These are phyloP conservation scores for Kodamaea restingae DNA, from an alignment of 805 yeast species.

Conservation along the genomic window DNA sequence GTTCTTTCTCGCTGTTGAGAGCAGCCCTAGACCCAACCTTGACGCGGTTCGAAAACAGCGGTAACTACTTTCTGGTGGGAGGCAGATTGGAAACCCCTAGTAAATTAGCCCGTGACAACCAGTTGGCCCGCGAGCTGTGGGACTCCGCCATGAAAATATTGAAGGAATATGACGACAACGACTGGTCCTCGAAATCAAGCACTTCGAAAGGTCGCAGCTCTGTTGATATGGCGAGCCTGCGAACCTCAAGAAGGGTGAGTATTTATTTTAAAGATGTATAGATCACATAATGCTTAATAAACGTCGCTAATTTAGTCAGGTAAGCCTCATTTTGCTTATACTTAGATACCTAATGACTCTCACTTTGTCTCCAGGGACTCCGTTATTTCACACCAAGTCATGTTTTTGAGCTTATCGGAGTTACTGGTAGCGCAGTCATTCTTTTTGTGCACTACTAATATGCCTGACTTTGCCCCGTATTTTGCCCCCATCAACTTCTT, in stretches of 20 bases:
- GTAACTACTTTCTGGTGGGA: constrained; percentile 30
- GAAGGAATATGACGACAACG: constrained; percentile 3
- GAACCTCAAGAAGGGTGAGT: background rate
- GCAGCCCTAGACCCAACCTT: constrained; percentile 30
- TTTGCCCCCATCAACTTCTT: constrained; percentile 1
- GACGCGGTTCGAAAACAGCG: constrained; percentile 21
- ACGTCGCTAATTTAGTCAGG: too few relatives aligned
- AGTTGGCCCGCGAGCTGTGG: constrained; percentile 26
- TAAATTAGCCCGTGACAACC: constrained; percentile 20
- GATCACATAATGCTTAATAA: too few relatives aligned
- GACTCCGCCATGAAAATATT: constrained; percentile 19
- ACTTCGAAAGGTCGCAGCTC: background rate
- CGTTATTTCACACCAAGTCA: background rate
- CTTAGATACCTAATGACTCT: too few relatives aligned
- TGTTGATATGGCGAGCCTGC: background rate
- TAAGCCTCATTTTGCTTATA: too few relatives aligned
- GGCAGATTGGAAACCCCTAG: constrained; percentile 25
- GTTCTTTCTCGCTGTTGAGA: constrained; percentile 29
- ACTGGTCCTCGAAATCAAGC: background rate
- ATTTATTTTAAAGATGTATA: too few relatives aligned
- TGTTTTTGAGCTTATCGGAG: background rate
- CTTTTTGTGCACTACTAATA: constrained; percentile 3
- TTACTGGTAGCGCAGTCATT: background rate
- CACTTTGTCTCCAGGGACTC: too few relatives aligned
- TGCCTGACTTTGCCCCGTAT: constrained; percentile 3